Conservation (phyloP, 2,329 filamentous ascomycete genomes). For the Parastagonospora avenae region DNA sequence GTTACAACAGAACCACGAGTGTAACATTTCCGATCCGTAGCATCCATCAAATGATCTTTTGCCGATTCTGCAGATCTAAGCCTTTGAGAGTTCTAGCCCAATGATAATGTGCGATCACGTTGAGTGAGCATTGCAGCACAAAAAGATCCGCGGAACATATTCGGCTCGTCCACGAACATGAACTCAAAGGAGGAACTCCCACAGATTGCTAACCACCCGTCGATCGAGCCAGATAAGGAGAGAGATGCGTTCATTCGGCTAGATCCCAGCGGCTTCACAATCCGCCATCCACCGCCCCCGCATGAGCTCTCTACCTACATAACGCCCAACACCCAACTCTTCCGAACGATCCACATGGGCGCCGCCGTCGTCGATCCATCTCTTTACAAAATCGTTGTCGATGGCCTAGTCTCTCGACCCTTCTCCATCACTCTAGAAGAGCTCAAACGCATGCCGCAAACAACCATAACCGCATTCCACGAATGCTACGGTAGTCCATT, state of each 20-base stretch:
- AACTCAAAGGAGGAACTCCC: too few species aligned
- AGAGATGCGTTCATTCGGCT: constrained; percentile 7
- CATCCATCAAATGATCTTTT: too few species aligned
- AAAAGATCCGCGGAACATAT: too few species aligned
- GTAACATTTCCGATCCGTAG: too few species aligned
- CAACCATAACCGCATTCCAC: constrained; percentile 38
- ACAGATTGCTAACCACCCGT: neutral
- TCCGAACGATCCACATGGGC: constrained; percentile 47
- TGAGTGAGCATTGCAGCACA: too few species aligned
- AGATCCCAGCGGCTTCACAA: constrained; percentile 15
- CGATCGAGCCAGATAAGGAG: neutral
- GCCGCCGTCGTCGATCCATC: constrained; percentile 31
- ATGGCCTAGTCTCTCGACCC: constrained; percentile 37
- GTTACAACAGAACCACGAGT: too few species aligned
- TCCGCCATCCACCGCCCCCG: constrained; percentile 33
- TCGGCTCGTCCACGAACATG: too few species aligned
- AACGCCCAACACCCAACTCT: constrained; percentile 36
- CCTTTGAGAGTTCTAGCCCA: too few species aligned
- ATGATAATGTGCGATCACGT: too few species aligned
- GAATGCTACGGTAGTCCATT: constrained; percentile 47
- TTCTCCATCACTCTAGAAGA: constrained; percentile 32
- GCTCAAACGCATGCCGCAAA: constrained; percentile 29
- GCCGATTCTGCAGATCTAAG: too few species aligned
- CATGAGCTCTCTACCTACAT: constrained; percentile 28
- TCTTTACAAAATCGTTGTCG: constrained; percentile 36